phyloP scores from a whole-genome alignment of 306 rosid genomes.

The Quercus berberidifolia region DNA sequence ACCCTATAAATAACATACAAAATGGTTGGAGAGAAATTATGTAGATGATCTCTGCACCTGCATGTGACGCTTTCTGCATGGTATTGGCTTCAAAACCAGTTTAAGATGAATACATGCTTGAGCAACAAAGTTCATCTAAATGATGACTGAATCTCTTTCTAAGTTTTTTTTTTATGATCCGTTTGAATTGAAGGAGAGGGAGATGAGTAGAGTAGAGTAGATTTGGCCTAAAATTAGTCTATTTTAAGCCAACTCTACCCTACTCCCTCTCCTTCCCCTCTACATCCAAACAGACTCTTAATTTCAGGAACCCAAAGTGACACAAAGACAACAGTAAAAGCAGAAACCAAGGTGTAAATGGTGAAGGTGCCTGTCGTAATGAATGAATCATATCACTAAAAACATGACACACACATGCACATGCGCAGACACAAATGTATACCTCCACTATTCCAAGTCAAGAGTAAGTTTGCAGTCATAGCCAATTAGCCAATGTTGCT shows the following conservation, averaged over 20 bases:
- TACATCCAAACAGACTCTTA: constrained; percentile 28
- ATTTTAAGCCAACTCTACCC: too few relatives aligned
- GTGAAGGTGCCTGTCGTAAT: constrained; percentile 56
- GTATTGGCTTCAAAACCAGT: neutral
- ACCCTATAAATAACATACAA: neutral
- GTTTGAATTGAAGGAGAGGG: too few relatives aligned
- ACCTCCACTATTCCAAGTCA: constrained; percentile 77
- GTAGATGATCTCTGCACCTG: neutral
- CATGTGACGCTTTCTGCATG: neutral
- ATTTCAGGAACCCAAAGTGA: constrained; percentile 74
- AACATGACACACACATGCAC: neutral
- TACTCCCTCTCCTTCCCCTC: too few relatives aligned
- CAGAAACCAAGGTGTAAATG: constrained; percentile 49
- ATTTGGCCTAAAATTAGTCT: too few relatives aligned
- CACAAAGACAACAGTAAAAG: constrained; percentile 49
- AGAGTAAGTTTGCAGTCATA: constrained; percentile 82
- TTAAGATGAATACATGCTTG: neutral
- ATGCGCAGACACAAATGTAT: neutral
- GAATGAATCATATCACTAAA: neutral
- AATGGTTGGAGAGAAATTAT: neutral
- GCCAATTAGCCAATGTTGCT: constrained; percentile 74
- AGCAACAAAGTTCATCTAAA: constrained; percentile 43
- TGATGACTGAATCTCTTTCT: constrained; percentile 78
- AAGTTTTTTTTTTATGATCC: constrained; percentile 29
- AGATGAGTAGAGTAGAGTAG: too few relatives aligned